These are phyloP conservation scores for Monosporascus sp. DNA, from an alignment of 2,329 filamentous ascomycete species.

Conservation along the genomic window DNA sequence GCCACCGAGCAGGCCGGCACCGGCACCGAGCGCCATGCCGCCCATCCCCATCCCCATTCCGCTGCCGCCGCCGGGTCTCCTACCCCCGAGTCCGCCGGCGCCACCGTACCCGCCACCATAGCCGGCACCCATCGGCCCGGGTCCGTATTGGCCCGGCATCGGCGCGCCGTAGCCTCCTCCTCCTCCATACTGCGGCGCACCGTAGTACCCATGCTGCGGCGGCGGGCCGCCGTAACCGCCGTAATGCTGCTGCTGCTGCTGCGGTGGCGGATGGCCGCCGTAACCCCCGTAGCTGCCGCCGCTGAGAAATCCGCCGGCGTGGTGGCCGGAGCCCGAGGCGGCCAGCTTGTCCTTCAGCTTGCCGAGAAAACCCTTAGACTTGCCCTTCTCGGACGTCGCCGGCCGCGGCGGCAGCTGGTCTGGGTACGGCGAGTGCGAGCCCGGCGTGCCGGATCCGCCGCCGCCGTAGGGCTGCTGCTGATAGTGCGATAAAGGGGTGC, in stretches of 20 bases:
- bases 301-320: slow-evolving; percentile 23
- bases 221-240: slow-evolving; percentile 27
- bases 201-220: slow-evolving; percentile 31
- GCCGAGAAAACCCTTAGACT: slow-evolving; percentile 34
- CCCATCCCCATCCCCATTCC: slow-evolving; percentile 63
- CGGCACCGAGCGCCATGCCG: slow-evolving; percentile 71
- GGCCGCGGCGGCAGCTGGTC: slow-evolving; percentile 41
- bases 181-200: slow-evolving; percentile 18
- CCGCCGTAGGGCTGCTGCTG: slow-evolving; percentile 26
- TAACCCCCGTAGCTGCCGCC: slow-evolving; percentile 29
- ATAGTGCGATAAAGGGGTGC: slow-evolving; percentile 11
- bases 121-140: slow-evolving; percentile 16
- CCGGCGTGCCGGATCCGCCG: slow-evolving; percentile 15
- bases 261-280: slow-evolving; percentile 23
- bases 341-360: slow-evolving; percentile 29
- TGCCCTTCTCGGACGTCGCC: slow-evolving; percentile 29
- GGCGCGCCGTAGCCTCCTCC: slow-evolving; percentile 26
- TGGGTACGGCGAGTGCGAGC: slow-evolving; percentile 25
- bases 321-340: slow-evolving; percentile 21
- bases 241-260: slow-evolving; percentile 26
- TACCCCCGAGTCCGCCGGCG: slow-evolving; percentile 30
- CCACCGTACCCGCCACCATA: slow-evolving; percentile 19
- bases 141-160: slow-evolving; percentile 31
- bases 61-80: slow-evolving; percentile 41
- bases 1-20: slow-evolving; percentile 77